Percentiles rank a stretch among this genome's conserved stretches.
Evolutionary conservation across 2,329 filamentous ascomycete genomes (phyloP).

Genomic region (Fusarium buharicum): DNA sequence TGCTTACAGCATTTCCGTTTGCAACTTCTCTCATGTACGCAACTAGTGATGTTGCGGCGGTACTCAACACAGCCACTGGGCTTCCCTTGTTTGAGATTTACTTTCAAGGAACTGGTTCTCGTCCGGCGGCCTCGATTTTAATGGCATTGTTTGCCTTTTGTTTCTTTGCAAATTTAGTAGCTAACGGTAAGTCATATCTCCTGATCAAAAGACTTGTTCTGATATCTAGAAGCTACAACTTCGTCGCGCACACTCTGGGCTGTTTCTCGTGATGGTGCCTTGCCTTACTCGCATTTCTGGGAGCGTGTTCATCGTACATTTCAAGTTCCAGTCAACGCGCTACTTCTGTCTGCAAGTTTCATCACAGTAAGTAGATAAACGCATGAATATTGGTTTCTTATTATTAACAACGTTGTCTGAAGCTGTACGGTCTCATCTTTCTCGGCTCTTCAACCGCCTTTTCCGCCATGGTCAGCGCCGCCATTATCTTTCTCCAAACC

Average conservation of each 20-base stretch:
- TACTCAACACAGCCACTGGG: constrained; percentile 26
- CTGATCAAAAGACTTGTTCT: rapidly evolving
- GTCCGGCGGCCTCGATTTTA: constrained; percentile 22
- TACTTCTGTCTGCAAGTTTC: constrained; percentile 31
- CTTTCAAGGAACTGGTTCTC: constrained; percentile 33
- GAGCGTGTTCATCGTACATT: constrained; percentile 34
- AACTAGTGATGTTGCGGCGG: constrained; percentile 23
- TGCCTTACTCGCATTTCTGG: constrained; percentile 44
- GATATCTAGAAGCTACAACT: constrained; percentile 13
- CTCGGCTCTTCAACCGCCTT: constrained; percentile 47
- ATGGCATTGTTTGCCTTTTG: constrained; percentile 39
- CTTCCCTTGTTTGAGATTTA: constrained; percentile 40
- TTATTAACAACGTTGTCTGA: rapidly evolving
- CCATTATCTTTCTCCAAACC: constrained; percentile 43
- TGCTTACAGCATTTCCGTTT: constrained; percentile 39
- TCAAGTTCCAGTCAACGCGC: constrained; percentile 44
- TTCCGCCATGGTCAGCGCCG: constrained; percentile 42
- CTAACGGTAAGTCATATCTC: background rate
- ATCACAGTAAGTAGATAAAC: constrained; percentile 10
- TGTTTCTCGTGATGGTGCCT: constrained; percentile 40
- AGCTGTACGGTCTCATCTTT: constrained; percentile 47
- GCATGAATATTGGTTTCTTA: rapidly evolving
- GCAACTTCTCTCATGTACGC: constrained; percentile 29
- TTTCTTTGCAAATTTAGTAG: constrained; percentile 37
- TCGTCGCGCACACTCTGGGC: constrained; percentile 39